phyloP scores from a whole-genome alignment of 768 basidiomycete species.

The Phaeolepiota aurea region DNA sequence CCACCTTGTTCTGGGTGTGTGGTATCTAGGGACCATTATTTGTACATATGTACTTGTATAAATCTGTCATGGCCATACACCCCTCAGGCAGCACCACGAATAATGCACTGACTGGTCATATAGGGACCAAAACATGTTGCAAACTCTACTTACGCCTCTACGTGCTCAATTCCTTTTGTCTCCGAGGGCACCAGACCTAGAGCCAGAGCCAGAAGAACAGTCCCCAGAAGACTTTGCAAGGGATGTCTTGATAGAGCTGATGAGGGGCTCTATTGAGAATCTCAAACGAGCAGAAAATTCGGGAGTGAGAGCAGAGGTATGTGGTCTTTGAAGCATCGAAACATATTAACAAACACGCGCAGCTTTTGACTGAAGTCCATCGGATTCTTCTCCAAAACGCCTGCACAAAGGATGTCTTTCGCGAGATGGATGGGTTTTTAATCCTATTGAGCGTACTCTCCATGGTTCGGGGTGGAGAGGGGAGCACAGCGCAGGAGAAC shows the following conservation, averaged over 20 bases:
- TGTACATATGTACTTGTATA: too few species aligned
- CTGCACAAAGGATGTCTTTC: constrained; percentile 65
- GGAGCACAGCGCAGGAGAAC: constrained; percentile 25
- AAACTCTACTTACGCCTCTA: constrained; percentile 50
- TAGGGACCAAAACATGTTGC: too few species aligned
- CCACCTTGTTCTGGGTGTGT: too few species aligned
- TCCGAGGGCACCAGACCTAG: constrained; percentile 11
- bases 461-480: constrained; percentile 32
- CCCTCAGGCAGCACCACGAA: too few species aligned
- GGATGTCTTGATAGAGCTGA: constrained; percentile 63
- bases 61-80: too few species aligned
- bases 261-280: constrained; percentile 62
- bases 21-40: too few species aligned
- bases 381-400: constrained; percentile 59
- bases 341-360: not conserved
- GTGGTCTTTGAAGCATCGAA: not conserved
- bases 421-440: constrained; percentile 77
- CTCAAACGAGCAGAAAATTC: constrained; percentile 49
- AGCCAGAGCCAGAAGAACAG: constrained; percentile 30
- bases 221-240: constrained; percentile 66
- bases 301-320: constrained; percentile 44
- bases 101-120: too few species aligned
- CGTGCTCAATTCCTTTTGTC: constrained; percentile 46
- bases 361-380: constrained; percentile 64
- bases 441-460: constrained; percentile 68